A percentile compares a stretch with the other conserved stretches of the same genome.
Evolutionary conservation across 116 monocot species (phyloP).

Genomic region (Papilionanthe hybrid): DNA sequence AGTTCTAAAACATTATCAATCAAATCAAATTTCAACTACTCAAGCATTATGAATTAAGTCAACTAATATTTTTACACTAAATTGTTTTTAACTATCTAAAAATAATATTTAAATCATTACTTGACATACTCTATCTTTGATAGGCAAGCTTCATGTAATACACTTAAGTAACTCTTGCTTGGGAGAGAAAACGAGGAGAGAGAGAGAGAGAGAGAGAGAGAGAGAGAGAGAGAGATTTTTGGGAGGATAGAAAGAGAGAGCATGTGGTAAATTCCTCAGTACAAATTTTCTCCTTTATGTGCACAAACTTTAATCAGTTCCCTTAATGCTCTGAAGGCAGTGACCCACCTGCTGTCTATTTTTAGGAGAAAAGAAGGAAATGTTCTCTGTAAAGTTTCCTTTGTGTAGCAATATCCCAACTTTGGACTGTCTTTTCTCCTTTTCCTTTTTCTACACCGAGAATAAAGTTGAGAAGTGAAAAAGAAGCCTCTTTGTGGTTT

Average conservation of each 20-base stretch:
- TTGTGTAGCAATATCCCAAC: constrained; percentile 43
- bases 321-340: constrained; percentile 25
- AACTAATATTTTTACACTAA: too few species aligned
- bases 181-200: too few species aligned
- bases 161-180: too few species aligned
- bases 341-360: constrained; percentile 32
- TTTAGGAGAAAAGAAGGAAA: constrained; percentile 28
- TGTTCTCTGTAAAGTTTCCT: constrained; percentile 73
- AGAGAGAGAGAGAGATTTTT: background rate
- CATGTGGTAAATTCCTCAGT: constrained; percentile 20
- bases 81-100: too few species aligned
- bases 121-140: too few species aligned
- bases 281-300: constrained; percentile 21
- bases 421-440: constrained; percentile 35
- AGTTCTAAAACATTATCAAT: too few species aligned
- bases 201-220: background rate
- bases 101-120: too few species aligned
- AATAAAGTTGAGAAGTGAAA: background rate
- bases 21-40: too few species aligned
- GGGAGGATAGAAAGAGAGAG: background rate
- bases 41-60: too few species aligned
- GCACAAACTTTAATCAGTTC: constrained; percentile 28
- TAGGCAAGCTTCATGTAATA: too few species aligned
- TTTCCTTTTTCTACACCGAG: constrained; percentile 12
- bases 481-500: too few species aligned